Base-by-base conservation (phyloP, 1,284 basidiomycete species). In the Boletellus deceptivus region DNA sequence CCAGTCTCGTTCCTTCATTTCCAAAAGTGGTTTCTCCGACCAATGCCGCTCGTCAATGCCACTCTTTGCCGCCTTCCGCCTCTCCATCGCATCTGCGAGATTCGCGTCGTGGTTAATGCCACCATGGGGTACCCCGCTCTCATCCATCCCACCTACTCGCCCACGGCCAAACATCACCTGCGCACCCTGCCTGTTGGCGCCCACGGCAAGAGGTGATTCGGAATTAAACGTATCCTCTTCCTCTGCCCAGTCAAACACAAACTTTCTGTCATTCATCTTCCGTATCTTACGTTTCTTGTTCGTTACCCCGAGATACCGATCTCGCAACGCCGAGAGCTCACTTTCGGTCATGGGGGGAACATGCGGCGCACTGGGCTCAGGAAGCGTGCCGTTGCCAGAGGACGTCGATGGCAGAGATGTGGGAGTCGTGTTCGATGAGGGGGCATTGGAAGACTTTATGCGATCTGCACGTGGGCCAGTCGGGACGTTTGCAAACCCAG, bases 1-100 rank as follows among this genome's bases (percentile, higher is more conserved):
- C 96, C 96, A 99, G 68, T 99, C 96, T 50, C 96, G 80, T 62
- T 98, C 97, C 65, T 89, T 91, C 97, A 99, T 98, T 70, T 98
- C 93, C 2, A 76, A 70, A 29, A 99, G 74, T 2, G 86, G 81
- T 71, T 99, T 99, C n/a, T 98, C 93, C 2, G 89, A 89, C 97
- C 97, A 99, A 73, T 98, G 97, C 56, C 93, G 79, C 64, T 96
- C 93, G 64, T 97, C 93, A 56, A 91, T 74, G 31, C 91, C 86
- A 53, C 82, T 76, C 75, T 89, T 88, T 51, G 83, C 80, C n/a
- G 92, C 91, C 65, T 82, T 83, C 51, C 92, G 76, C 52, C 90
- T 75, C 68, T 94, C 93, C 66, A 92, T 77, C 3, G 83, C 73
- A 67, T 95, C 92, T 17, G 86, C 88, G 49, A 89, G 76, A 56